Evolutionary conservation across 345 rosid genomes (phyloP).

Genomic region (Garcia nutans): DNA sequence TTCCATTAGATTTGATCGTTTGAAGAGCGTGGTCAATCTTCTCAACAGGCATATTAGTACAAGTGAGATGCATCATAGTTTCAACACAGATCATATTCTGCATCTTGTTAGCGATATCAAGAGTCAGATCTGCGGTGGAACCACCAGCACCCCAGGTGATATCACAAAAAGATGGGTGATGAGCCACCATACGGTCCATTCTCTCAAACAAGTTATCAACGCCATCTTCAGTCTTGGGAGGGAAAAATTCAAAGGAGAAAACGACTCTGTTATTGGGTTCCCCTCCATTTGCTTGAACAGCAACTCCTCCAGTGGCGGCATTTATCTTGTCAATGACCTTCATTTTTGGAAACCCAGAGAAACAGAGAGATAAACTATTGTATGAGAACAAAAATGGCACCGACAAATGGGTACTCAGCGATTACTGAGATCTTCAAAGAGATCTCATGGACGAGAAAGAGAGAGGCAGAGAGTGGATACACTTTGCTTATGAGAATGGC

Average conservation of each 20-base stretch:
- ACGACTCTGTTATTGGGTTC: constrained; percentile 37
- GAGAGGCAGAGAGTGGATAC: not conserved
- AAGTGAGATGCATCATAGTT: constrained; percentile 99
- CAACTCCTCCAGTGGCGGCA: constrained; percentile 23
- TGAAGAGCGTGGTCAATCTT: constrained; percentile 89
- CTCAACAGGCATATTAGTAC: constrained; percentile 96
- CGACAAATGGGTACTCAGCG: not conserved
- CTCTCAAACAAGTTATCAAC: constrained; percentile 94
- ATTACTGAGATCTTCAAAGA: not conserved
- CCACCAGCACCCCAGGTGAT: constrained; percentile 99
- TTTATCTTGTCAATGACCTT: constrained; percentile 86
- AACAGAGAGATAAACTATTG: not conserved
- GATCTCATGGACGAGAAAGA: not conserved
- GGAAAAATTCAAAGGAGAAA: constrained; percentile 98
- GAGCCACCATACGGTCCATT: constrained; percentile 92
- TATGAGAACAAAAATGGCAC: not conserved
- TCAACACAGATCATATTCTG: constrained; percentile 96
- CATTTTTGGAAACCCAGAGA: constrained; percentile 36
- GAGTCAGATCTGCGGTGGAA: constrained; percentile 91
- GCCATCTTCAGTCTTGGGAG: constrained; percentile 96
- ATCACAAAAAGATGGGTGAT: constrained; percentile 90
- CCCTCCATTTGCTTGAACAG: constrained; percentile 1
- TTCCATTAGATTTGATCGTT: constrained; percentile 80
- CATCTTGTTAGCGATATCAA: constrained; percentile 92
- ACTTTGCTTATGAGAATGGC: too few species aligned